Percentiles rank a stretch among this genome's conserved stretches.
These are phyloP conservation scores for Amylocarpus encephaloides DNA, from an alignment of 2,329 filamentous ascomycete genomes.

Conservation along the genomic window DNA sequence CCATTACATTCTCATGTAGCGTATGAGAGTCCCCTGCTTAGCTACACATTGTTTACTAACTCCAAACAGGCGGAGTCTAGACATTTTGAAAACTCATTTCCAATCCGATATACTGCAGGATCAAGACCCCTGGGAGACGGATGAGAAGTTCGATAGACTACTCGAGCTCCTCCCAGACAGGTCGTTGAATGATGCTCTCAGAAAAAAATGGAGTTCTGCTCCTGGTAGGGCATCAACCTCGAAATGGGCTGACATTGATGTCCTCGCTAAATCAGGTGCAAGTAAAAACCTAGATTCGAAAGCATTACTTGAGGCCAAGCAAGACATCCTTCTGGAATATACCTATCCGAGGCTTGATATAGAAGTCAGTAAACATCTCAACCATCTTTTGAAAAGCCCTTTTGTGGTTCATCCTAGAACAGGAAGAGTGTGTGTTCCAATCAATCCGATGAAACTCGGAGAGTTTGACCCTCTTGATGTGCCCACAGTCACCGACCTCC, in stretches of 20 bases:
- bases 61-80: slow-evolving; percentile 63
- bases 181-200: slow-evolving; percentile 67
- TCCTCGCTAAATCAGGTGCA: slow-evolving; percentile 69
- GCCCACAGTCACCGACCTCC: slow-evolving; percentile 78
- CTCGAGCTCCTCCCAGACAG: slow-evolving; percentile 80
- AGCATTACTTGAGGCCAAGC: slow-evolving; percentile 79
- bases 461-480: slow-evolving; percentile 81
- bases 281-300: slow-evolving; percentile 66
- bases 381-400: slow-evolving; percentile 94
- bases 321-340: slow-evolving; percentile 94
- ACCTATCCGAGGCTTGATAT: slow-evolving; percentile 96
- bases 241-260: slow-evolving; percentile 95
- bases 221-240: slow-evolving; percentile 67
- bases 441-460: slow-evolving; percentile 67
- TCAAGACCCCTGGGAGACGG: slow-evolving; percentile 77
- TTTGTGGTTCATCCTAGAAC: slow-evolving; percentile 96
- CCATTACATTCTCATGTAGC: slow-evolving; percentile 85
- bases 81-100: slow-evolving; percentile 80
- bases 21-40: slow-evolving; percentile 38
- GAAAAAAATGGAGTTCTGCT: slow-evolving; percentile 84
- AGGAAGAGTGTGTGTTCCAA: slow-evolving; percentile 90
- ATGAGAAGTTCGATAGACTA: slow-evolving; percentile 68
- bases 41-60: slow-evolving; percentile 6
- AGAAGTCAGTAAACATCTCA: slow-evolving; percentile 94
- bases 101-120: slow-evolving; percentile 71